A percentile compares a stretch with the other conserved stretches of the same genome.
Evolutionary conservation across 352 stramenopile genomes (phyloP).

Genomic region (Globisporangium acanthophoron): DNA sequence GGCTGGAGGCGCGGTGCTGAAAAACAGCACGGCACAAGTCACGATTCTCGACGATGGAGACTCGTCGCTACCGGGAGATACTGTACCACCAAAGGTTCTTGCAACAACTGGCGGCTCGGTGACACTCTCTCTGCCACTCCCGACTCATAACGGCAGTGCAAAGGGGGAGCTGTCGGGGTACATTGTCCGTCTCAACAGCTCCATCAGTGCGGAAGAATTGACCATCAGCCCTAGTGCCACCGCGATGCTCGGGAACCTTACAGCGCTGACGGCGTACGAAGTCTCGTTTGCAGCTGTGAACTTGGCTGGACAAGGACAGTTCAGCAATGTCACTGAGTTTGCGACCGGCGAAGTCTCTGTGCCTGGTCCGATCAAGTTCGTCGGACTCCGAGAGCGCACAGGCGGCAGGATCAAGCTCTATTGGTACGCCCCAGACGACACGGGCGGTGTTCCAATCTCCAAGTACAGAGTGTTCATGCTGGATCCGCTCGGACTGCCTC

Average conservation of each 20-base stretch:
- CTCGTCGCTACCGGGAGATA: constrained; percentile 25
- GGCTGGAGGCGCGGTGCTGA: constrained; percentile 21
- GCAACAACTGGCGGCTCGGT: constrained; percentile 34
- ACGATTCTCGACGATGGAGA: constrained; percentile 59
- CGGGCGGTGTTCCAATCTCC: constrained; percentile 41
- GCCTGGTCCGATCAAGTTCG: constrained; percentile 17
- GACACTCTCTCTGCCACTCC: constrained; percentile 22
- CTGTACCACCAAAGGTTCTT: constrained; percentile 16
- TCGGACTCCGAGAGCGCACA: constrained; percentile 18
- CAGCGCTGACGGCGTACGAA: constrained; percentile 26
- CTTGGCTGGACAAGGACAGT: constrained; percentile 21
- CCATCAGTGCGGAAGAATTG: constrained; percentile 10
- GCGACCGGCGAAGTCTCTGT: constrained; percentile 32
- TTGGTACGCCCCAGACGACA: constrained; percentile 42
- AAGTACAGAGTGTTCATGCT: constrained; percentile 54
- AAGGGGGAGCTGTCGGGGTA: constrained; percentile 27
- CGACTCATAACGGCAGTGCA: constrained; percentile 47
- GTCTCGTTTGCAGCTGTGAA: constrained; percentile 36
- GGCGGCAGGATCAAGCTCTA: constrained; percentile 35
- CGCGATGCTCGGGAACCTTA: constrained; percentile 26
- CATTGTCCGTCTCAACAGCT: constrained; percentile 23
- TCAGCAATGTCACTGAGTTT: constrained; percentile 30
- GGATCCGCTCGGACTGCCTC: constrained; percentile 1
- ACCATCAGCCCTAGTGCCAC: constrained; percentile 6
- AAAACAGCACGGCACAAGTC: constrained; percentile 14